Conservation (phyloP, 163 green algal species). For the Coccomyxa subellipsoidea region DNA sequence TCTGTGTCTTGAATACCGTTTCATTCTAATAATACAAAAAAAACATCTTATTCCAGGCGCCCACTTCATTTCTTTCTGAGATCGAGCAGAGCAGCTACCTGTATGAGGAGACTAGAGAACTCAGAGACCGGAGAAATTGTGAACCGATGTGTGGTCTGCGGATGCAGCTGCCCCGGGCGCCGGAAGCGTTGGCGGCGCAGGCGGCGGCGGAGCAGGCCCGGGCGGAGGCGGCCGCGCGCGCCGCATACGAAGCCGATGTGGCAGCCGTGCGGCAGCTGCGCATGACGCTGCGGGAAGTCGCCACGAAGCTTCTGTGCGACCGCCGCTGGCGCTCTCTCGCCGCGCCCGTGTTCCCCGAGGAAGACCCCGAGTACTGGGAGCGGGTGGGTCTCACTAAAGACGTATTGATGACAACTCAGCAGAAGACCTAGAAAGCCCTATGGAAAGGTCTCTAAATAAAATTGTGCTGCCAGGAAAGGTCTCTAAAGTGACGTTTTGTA, state of each 20-base stretch:
- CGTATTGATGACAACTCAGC: too few relatives aligned
- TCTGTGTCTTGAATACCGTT: too few relatives aligned
- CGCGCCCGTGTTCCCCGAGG: slow-evolving; percentile 37
- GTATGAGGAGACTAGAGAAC: too few relatives aligned
- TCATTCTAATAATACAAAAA: too few relatives aligned
- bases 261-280: slow-evolving; percentile 63
- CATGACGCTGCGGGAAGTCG: slow-evolving; percentile 72
- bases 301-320: slow-evolving; percentile 51
- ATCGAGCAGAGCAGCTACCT: too few relatives aligned
- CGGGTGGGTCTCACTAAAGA: slow-evolving; percentile 20
- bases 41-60: too few relatives aligned
- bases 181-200: slow-evolving; percentile 29
- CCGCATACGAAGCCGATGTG: slow-evolving; percentile 61
- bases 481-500: too few relatives aligned
- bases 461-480: too few relatives aligned
- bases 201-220: slow-evolving; percentile 13
- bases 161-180: slow-evolving; percentile 35
- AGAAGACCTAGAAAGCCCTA: too few relatives aligned
- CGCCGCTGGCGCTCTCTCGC: slow-evolving; percentile 48
- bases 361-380: slow-evolving; percentile 55
- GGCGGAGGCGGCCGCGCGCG: slow-evolving; percentile 20
- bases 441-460: too few relatives aligned
- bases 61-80: neutral
- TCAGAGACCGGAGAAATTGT: neutral
- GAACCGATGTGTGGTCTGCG: neutral